These are phyloP conservation scores for Casaregolazyma lundiana DNA, from an alignment of 1,139 yeast genomes.

Conservation along the genomic window DNA sequence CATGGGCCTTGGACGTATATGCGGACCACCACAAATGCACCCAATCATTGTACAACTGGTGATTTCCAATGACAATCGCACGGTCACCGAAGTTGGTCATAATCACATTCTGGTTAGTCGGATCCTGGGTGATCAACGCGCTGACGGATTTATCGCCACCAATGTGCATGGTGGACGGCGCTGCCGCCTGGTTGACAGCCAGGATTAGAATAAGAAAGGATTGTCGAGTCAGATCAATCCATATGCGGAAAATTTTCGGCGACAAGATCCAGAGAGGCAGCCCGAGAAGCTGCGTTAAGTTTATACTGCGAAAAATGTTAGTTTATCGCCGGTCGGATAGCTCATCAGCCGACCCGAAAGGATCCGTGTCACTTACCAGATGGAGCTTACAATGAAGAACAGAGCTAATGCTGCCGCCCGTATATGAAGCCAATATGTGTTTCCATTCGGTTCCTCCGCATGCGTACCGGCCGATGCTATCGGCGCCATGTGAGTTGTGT, in stretches of 20 bases:
- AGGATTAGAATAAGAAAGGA: conserved; percentile 34
- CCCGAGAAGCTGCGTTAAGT: conserved; percentile 27
- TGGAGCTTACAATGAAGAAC: conserved; percentile 15
- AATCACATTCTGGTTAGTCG: conserved; percentile 5
- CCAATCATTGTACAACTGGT: conserved; percentile 96
- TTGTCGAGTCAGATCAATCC: conserved; percentile 36
- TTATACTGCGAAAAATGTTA: conserved; percentile 17
- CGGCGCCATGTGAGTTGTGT: background rate
- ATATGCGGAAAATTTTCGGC: conserved; percentile 28
- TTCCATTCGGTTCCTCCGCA: background rate
- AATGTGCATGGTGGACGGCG: conserved; percentile 32
- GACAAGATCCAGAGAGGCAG: conserved; percentile 27
- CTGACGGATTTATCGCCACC: conserved; percentile 32
- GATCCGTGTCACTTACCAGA: conserved; percentile 12
- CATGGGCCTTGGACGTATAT: conserved; percentile 60
- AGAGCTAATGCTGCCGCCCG: conserved; percentile 6
- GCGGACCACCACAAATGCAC: conserved; percentile 84
- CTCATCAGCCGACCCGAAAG: conserved; percentile 1
- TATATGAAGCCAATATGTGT: background rate
- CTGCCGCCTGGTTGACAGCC: conserved; percentile 30
- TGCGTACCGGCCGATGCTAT: background rate
- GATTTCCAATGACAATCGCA: conserved; percentile 72
- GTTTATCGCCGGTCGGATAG: background rate
- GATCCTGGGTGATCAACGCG: conserved; percentile 22
- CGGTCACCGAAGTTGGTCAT: conserved; percentile 34